Evolutionary conservation across 805 yeast genomes (phyloP), one percentile per base, ranked within the genome.

Genomic region (Barnettozyma californica): DNA sequence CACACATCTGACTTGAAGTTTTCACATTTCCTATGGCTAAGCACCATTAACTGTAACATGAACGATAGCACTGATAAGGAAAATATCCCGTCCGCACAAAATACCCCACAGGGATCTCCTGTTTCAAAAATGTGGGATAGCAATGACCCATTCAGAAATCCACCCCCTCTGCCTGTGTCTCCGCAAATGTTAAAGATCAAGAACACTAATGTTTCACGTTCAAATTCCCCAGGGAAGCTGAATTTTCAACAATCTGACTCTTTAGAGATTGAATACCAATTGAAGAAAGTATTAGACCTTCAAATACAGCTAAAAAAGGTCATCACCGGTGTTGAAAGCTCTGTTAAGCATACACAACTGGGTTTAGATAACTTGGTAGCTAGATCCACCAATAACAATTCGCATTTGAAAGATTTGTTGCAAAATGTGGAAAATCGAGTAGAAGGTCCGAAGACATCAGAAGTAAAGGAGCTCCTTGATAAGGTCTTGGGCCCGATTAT

Each of bases 101-200:
- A 42, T 3, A 35, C 27, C 39, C 43, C 46, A 9, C 52, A 33
- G 21, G 47, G 39, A 14, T 57, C 63, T 3, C 56, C 37, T 11
- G 36, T 19, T 3, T 27, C 36, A 3, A 48, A 47, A 18, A 61
- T 66, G 56, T 69, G 74, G 74, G 73, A 70, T 41, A 67, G 72
- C 25, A 62, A 66, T 16, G 72, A 70, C 46, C 74, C 74, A 4
- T 50, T 53, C 44, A 55, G 73, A 48, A 67, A 67, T 31, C 74
- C 74, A n/a, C 70, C 70, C 2, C 72, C 75, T 4, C 50, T 70
- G 47, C 73, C 74, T 9, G 49, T 67, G 3, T 67, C 69, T 2
- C 73, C 76, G 5, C 73, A 68, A 34, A 64, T 68, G 56, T 61
- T 69, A 7, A 51, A 46, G 53, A 13, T 55, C 55, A 47, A 47